These are phyloP conservation scores for Boletellus ananiceps DNA, from an alignment of 768 basidiomycete species.

Conservation along the genomic window DNA sequence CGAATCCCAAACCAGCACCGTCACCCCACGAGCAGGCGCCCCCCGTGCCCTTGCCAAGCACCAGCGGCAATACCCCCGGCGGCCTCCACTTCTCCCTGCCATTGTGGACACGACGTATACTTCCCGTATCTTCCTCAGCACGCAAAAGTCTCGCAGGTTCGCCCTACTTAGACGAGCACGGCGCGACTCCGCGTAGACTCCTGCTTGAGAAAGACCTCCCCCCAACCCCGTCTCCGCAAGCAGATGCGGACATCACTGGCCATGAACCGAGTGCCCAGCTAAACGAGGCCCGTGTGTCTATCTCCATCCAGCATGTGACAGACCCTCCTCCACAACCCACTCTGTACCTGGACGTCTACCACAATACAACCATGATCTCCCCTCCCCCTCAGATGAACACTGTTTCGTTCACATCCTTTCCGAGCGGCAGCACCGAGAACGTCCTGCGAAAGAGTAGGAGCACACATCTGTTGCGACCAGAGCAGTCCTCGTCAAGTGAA, in stretches of 20 bases:
- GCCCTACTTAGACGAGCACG: slow-evolving; percentile 22
- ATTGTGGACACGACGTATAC: slow-evolving; percentile 55
- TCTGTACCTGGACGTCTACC: slow-evolving; percentile 55
- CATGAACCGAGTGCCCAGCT: slow-evolving; percentile 1
- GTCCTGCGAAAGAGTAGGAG: slow-evolving; percentile 51
- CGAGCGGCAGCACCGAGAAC: slow-evolving; percentile 12
- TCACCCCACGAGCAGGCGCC: slow-evolving; percentile 47
- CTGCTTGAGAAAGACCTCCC: slow-evolving; percentile 47
- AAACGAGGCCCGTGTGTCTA: slow-evolving; percentile 11
- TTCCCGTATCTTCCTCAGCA: slow-evolving; percentile 28
- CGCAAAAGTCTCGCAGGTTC: slow-evolving; percentile 28
- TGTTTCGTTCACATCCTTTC: slow-evolving; percentile 37
- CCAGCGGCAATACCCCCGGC: slow-evolving; percentile 35
- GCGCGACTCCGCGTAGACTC: slow-evolving; percentile 12
- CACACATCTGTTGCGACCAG: slow-evolving; percentile 31
- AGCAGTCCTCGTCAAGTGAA: slow-evolving; percentile 12
- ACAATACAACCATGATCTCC: slow-evolving; percentile 42
- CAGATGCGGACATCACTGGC: neutral
- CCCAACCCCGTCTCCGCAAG: slow-evolving; percentile 34
- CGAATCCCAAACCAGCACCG: slow-evolving; percentile 29
- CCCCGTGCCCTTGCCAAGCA: slow-evolving; percentile 41
- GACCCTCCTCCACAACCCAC: slow-evolving; percentile 47
- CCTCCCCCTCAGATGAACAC: slow-evolving; percentile 46
- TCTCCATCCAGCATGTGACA: slow-evolving; percentile 17
- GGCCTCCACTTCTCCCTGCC: slow-evolving; percentile 57